phyloP scores from a whole-genome alignment of 176 grass and related monocot genomes.

The Tillandsia leiboldiana region DNA sequence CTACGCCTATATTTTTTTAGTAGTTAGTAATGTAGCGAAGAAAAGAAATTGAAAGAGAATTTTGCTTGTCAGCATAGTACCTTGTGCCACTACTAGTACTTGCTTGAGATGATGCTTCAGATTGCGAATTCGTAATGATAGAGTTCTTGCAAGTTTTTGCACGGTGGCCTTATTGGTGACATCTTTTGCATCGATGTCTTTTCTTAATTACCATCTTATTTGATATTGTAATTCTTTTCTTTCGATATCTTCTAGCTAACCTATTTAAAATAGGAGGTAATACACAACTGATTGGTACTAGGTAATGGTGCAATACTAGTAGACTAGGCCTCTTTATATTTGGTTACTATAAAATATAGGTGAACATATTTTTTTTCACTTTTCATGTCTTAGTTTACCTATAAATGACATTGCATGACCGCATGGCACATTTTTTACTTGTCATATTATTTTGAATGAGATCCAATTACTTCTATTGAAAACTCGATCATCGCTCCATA shows the following conservation, averaged over 20 bases:
- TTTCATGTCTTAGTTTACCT: background rate
- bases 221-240: background rate
- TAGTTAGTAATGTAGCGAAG: no score
- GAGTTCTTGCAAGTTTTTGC: no score
- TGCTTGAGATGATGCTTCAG: no score
- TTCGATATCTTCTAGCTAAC: background rate
- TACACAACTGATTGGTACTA: background rate
- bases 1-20: no score
- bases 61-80: no score
- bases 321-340: background rate
- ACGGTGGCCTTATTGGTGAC: no score
- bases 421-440: background rate
- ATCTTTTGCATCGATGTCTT: no score
- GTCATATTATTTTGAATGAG: background rate
- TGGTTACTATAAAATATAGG: background rate
- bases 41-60: no score
- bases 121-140: no score
- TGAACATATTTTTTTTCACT: background rate
- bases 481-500: background rate
- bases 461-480: background rate
- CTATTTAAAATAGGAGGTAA: background rate
- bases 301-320: background rate
- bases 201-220: background rate
- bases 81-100: no score
- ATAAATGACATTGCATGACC: background rate